Evolutionary conservation across 176 grass and related monocot genomes (phyloP).

Genomic region (Eragrostis nindensis): DNA sequence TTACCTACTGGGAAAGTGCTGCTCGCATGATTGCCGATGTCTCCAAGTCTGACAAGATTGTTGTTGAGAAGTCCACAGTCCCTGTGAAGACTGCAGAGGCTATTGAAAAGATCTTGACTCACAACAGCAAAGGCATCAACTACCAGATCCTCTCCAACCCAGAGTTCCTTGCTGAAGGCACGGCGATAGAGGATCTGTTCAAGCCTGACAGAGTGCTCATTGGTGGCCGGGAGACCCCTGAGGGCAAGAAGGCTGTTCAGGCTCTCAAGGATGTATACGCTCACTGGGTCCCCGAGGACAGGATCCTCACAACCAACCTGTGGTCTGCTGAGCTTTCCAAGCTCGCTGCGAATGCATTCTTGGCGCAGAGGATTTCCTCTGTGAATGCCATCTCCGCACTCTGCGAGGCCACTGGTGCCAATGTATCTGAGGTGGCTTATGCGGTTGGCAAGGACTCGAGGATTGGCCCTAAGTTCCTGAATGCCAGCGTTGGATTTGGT

Average conservation of each 20-base stretch:
- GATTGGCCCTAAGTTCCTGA: constrained; percentile 91
- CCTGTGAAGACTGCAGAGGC: constrained; percentile 94
- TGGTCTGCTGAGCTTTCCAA: constrained; percentile 92
- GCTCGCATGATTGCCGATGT: constrained; percentile 94
- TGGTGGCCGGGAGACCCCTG: constrained; percentile 82
- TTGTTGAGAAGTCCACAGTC: constrained; percentile 93
- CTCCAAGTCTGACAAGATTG: constrained; percentile 90
- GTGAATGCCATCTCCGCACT: constrained; percentile 91
- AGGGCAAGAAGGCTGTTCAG: constrained; percentile 70
- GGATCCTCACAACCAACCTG: constrained; percentile 90
- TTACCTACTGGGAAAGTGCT: constrained; percentile 97
- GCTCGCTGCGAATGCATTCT: constrained; percentile 81
- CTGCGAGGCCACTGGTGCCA: constrained; percentile 86
- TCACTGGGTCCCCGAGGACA: constrained; percentile 89
- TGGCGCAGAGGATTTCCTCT: constrained; percentile 95
- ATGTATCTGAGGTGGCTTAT: constrained; percentile 77
- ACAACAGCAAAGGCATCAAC: constrained; percentile 98
- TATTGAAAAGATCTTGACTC: constrained; percentile 92
- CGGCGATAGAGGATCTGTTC: constrained; percentile 76
- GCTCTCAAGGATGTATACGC: constrained; percentile 83
- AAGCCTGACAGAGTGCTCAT: constrained; percentile 87
- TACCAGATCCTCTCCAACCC: constrained; percentile 98
- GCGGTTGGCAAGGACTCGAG: constrained; percentile 80
- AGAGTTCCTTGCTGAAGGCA: constrained; percentile 90
- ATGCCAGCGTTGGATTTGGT: constrained; percentile 82